phyloP scores from a whole-genome alignment of 2,329 filamentous ascomycete genomes.

The Xylaria sp. region DNA sequence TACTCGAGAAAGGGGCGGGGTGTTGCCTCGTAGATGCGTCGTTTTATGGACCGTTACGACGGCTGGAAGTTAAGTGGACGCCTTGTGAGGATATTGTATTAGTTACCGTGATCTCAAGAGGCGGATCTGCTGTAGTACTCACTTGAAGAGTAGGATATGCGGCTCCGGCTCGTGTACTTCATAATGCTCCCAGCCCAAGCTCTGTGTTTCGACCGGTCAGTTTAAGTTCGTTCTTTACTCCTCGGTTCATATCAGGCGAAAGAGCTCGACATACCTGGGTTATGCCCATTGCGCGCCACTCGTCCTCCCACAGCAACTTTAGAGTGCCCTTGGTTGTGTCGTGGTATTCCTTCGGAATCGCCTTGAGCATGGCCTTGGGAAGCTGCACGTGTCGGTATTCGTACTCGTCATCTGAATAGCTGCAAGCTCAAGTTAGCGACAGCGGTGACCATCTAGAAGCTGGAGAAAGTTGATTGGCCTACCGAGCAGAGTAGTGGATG shows the following conservation, averaged over 20 bases:
- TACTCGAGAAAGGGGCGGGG: slow-evolving; percentile 38
- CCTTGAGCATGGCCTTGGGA: slow-evolving; percentile 98
- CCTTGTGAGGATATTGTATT: slow-evolving; percentile 57
- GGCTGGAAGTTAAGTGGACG: slow-evolving; percentile 87
- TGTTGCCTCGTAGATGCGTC: slow-evolving; percentile 34
- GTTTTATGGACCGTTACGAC: slow-evolving; percentile 61
- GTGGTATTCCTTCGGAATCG: slow-evolving; percentile 94
- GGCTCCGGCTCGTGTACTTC: slow-evolving; percentile 99
- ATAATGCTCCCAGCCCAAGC: slow-evolving; percentile 98
- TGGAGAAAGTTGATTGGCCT: slow-evolving; percentile 48
- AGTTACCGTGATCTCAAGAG: slow-evolving; percentile 25
- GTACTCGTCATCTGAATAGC: slow-evolving; percentile 91
- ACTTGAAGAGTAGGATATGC: slow-evolving; percentile 99
- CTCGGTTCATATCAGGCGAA: neutral
- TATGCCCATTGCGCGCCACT: slow-evolving; percentile 97
- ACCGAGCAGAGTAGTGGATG: slow-evolving; percentile 96
- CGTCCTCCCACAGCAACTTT: slow-evolving; percentile 97
- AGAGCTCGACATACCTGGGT: slow-evolving; percentile 76
- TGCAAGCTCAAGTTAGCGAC: slow-evolving; percentile 52
- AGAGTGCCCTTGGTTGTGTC: slow-evolving; percentile 89
- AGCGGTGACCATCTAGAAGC: neutral
- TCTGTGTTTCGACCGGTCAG: slow-evolving; percentile 64
- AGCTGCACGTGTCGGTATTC: slow-evolving; percentile 99
- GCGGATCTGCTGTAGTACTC: slow-evolving; percentile 54
- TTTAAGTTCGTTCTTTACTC: slow-evolving; percentile 2